These are phyloP conservation scores for Themeda triandra DNA, from an alignment of 176 grass and related monocot genomes.

Conservation along the genomic window DNA sequence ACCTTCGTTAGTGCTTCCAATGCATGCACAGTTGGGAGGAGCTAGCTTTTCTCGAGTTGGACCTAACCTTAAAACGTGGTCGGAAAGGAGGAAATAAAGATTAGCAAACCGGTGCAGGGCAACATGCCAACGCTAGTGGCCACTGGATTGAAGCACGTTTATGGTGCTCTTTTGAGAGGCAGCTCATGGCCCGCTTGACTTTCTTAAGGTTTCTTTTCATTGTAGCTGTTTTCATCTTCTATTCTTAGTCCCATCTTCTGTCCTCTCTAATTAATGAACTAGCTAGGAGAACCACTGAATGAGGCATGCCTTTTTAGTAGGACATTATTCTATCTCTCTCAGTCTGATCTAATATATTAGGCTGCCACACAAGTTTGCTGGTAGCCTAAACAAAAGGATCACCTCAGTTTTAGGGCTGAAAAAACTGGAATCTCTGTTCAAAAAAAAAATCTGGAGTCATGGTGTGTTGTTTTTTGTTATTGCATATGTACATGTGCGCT, in stretches of 20 bases:
- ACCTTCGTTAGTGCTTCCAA: constrained; percentile 8
- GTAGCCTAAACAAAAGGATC: not conserved
- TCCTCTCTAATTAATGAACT: not conserved
- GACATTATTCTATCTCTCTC: not conserved
- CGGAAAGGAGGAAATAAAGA: not conserved
- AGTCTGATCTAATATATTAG: not conserved
- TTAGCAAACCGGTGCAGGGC: not conserved
- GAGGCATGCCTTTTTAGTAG: not conserved
- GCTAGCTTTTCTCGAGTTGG: not conserved
- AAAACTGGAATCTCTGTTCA: not conserved
- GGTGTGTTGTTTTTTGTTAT: not conserved
- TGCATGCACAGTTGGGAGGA: not conserved
- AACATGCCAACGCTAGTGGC: constrained; percentile 31
- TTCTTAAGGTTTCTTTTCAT: constrained; percentile 4
- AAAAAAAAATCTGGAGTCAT: not conserved
- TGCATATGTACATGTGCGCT: not conserved
- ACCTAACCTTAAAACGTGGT: constrained; percentile 28
- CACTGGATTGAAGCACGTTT: constrained; percentile 57
- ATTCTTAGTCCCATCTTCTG: not conserved
- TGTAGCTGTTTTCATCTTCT: constrained; percentile 3
- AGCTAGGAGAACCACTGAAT: constrained; percentile 3
- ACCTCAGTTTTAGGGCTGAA: not conserved
- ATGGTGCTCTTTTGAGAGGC: constrained; percentile 12
- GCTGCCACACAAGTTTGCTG: not conserved
- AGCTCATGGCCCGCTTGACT: constrained; percentile 5